phyloP scores from a whole-genome alignment of 192 early-diverging fungal species.

The Phycomyces nitens region DNA sequence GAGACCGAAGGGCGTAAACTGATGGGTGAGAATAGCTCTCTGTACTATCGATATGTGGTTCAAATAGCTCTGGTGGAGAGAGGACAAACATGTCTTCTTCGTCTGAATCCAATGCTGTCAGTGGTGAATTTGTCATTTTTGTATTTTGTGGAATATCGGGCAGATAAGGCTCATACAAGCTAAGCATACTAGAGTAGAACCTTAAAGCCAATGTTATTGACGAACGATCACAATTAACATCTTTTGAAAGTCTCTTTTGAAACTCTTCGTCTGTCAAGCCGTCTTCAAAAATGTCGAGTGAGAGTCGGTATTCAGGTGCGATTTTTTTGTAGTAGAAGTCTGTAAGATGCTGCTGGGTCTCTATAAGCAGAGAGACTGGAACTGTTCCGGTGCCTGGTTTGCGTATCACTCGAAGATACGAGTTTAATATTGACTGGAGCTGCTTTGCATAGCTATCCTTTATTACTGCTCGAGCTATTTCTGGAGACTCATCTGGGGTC shows the following conservation, averaged over 20 bases:
- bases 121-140: neutral
- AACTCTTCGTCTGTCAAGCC: constrained; percentile 8
- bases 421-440: neutral
- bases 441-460: constrained; percentile 1
- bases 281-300: constrained; percentile 21
- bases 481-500: neutral
- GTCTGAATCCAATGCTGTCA: neutral
- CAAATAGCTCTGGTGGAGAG: no score
- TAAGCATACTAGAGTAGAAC: constrained; percentile 8
- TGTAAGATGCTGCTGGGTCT: constrained; percentile 13
- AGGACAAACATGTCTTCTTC: neutral
- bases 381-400: constrained; percentile 10
- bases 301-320: constrained; percentile 9
- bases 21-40: neutral
- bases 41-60: no score
- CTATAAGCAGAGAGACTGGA: constrained; percentile 9
- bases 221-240: constrained; percentile 9
- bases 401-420: constrained; percentile 8
- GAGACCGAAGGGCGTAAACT: constrained; percentile 15
- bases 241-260: neutral
- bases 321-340: constrained; percentile 14
- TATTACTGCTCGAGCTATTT: constrained; percentile 4
- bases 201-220: constrained; percentile 9
- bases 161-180: constrained; percentile 18
- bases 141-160: neutral